These are phyloP conservation scores for Boletus vinaceobasis DNA, from an alignment of 768 basidiomycete species.

Conservation along the genomic window DNA sequence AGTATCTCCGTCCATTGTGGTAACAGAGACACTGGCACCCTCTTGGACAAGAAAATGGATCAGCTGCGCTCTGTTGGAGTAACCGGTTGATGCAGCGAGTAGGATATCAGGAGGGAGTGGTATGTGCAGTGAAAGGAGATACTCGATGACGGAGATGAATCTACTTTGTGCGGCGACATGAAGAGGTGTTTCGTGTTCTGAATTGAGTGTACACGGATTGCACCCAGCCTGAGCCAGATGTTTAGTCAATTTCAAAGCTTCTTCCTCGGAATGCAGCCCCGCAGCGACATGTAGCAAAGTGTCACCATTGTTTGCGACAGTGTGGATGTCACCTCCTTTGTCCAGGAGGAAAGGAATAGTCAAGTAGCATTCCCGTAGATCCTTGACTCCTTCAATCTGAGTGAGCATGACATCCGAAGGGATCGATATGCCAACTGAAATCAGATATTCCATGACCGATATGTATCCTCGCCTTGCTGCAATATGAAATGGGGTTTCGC, in stretches of 20 bases:
- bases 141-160: not conserved
- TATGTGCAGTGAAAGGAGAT: not conserved
- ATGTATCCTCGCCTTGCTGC: not conserved
- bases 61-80: not conserved
- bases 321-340: not conserved
- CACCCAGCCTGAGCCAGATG: not conserved
- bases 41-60: not conserved
- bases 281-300: not conserved
- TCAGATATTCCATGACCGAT: not conserved
- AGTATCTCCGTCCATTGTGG: not conserved
- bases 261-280: too few species aligned
- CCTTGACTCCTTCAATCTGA: not conserved
- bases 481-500: not conserved
- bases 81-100: not conserved
- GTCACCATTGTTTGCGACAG: not conserved
- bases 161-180: not conserved
- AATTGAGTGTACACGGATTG: not conserved
- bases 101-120: not conserved
- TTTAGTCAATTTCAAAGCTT: not conserved
- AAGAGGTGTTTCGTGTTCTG: not conserved
- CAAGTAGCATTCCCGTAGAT: too few species aligned
- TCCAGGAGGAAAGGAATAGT: not conserved
- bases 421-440: not conserved
- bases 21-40: not conserved
- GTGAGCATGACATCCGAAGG: not conserved